Base-by-base conservation (phyloP, 768 basidiomycete genomes). In the Hemileccinum rubropunctum region DNA sequence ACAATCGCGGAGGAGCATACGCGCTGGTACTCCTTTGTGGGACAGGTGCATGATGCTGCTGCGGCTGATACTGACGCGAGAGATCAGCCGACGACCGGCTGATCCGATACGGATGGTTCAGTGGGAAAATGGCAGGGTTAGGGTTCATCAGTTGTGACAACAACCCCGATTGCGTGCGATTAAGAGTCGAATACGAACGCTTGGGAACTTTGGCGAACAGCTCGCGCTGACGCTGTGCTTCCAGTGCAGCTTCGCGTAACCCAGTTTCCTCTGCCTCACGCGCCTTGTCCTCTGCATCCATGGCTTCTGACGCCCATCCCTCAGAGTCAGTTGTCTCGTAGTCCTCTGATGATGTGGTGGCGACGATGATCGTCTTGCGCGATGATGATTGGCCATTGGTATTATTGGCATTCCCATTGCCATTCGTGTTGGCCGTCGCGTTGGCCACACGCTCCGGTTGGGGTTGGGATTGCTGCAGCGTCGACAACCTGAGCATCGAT, bases 81-180 rank as follows among this genome's bases (percentile, higher is more conserved):
- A 85, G 72, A 57, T 82, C 78, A 17, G 78, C 76, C 15, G 70
- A 68, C 8, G 76, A 75, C 48, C 73, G 76, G 15, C 72, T 80
- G 14, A 73, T 66, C 52, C 80, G 73, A 66, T 82, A 84, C 2
- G 83, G 80, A 63, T 84, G 84, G 35, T 71, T 76, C 1, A 67
- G 64, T 6, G 84, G 83, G 59, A 87, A 78, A 27, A 81, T 70
- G 12, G 71, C 60, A 17, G 84, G 83, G 59, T 85, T 78, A 1
- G 88, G 89, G 54, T 90, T 84, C 74, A 91, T 75, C 37, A 91
- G 68, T 64, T 81, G 81, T 23, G 80, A 80, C 47, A 90, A 69
- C 37, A 87, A 65, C 4, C 88, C 88, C 9, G 77, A 78, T 41
- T 71, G 67, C 10, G 76, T 72, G 46, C 67, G 81, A 60, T 65